A percentile compares a stretch with the other conserved stretches of the same genome.
phyloP scores from a whole-genome alignment of 257 asterid species.

The Gentiana macrophylla region DNA sequence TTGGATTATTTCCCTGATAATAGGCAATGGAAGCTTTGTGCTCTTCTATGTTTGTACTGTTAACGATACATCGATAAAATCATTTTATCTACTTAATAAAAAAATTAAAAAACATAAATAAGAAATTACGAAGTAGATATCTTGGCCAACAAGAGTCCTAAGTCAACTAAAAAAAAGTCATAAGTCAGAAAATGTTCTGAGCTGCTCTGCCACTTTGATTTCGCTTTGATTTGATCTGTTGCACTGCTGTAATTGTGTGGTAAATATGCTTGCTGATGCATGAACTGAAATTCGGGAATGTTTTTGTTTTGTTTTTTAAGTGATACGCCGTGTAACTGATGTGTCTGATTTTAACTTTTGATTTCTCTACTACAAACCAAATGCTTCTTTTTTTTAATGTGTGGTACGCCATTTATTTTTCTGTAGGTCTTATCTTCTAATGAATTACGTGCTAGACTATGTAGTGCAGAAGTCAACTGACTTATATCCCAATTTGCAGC shows the following conservation, averaged over 20 bases:
- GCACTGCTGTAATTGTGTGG: not conserved
- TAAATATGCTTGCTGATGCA: not conserved
- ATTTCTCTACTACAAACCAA: not conserved
- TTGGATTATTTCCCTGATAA: too few relatives aligned
- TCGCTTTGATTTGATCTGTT: not conserved
- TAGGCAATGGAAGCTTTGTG: too few relatives aligned
- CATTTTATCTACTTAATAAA: too few relatives aligned
- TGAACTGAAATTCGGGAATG: not conserved
- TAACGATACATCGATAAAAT: too few relatives aligned
- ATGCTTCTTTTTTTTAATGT: not conserved
- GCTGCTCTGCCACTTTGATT: not conserved
- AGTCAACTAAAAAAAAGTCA: too few relatives aligned
- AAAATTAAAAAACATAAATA: too few relatives aligned
- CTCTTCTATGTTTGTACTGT: too few relatives aligned
- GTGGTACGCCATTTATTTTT: not conserved
- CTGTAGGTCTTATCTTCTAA: not conserved
- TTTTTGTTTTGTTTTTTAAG: too few relatives aligned
- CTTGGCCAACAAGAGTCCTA: too few relatives aligned
- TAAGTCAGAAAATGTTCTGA: not conserved
- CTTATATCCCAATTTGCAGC: slow-evolving; percentile 44
- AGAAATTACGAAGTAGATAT: too few relatives aligned
- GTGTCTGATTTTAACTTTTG: not conserved
- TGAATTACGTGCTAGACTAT: not conserved
- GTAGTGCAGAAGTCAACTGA: slow-evolving; percentile 11
- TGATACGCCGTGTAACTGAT: too few relatives aligned